Evolutionary conservation across 331 rosid genomes (phyloP), one percentile per base, ranked within the genome.

Genomic region (Pyracantha coccinea): DNA sequence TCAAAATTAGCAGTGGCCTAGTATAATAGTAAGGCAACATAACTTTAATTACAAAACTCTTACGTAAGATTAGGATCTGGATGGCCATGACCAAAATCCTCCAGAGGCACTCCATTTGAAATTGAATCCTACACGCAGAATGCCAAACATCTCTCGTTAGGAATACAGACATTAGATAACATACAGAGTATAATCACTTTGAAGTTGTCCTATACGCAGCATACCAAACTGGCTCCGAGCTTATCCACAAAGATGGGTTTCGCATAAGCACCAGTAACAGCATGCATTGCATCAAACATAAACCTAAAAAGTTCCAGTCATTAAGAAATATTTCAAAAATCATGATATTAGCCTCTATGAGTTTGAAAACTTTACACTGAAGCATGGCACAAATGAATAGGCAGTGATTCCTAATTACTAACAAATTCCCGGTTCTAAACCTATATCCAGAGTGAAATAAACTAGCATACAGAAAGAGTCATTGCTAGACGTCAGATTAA

Each of bases 11-110:
- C 38, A 70, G 47, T 28, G 28, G 69, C 78, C 31, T 24, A 68
- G 66, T 47, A 64, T 15, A 68, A 71, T 71, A 71, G 47, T 61
- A 60, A 75, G 5, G 15, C 70, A 69, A 29, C 78, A 65, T 38
- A 38, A 60, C 27, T 62, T 32, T 44, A 77, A 75, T 67, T 21
- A 61, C 29, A 27, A 31, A 50, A 69, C 47, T 65, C 97, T 86
- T 85, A 92, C 99, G 97, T 95, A 74, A 95, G 96, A 83, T 95
- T 95, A 66, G 99, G 99, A 86, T 95, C 99, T 16, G 98, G 99
- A 85, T 92, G 98, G 72, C 96, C 94, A 35, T 88, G 99, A 69
- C 99, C 97, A 90, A 95, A 95, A 84, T 95, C 97, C 80, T 95
- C 96, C 75, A 92, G 80, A 80, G 98, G 97, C 61, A 95, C 87